Conservation (phyloP, 371 early-diverging fungal genomes). For the Fennellomyces sp. region DNA sequence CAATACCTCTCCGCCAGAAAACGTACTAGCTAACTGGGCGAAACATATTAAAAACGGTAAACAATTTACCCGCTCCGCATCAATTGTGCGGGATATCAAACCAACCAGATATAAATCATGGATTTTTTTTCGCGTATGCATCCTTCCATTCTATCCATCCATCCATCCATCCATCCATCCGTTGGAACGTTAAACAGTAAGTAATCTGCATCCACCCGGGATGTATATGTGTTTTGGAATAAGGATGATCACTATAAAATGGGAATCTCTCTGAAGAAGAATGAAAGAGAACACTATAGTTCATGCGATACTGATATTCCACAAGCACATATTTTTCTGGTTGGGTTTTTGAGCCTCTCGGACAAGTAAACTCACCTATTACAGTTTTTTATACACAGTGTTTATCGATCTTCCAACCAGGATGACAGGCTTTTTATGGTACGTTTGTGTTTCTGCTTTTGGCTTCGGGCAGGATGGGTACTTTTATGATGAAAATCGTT, state of each 20-base stretch:
- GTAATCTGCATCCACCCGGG: background rate
- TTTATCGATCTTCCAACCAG: too few relatives aligned
- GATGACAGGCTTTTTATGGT: background rate
- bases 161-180: conserved; percentile 6
- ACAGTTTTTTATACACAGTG: too few relatives aligned
- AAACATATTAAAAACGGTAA: too few relatives aligned
- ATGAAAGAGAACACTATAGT: conserved; percentile 5
- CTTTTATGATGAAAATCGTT: conserved; percentile 30
- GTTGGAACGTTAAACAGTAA: background rate
- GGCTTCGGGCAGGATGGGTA: background rate
- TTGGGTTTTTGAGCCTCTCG: too few relatives aligned
- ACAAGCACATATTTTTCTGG: background rate
- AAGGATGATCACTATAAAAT: conserved; percentile 6
- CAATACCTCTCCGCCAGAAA: too few relatives aligned
- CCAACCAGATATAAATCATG: background rate
- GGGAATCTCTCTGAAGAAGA: conserved; percentile 20
- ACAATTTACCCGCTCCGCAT: too few relatives aligned
- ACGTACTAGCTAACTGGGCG: too few relatives aligned
- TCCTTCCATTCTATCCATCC: background rate
- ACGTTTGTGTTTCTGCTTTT: background rate
- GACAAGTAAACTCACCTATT: too few relatives aligned
- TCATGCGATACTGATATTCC: background rate
- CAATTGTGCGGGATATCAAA: background rate
- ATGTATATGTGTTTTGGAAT: background rate
- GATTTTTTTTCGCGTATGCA: background rate